These are phyloP conservation scores for Pythium vanterpoolii DNA, from an alignment of 352 stramenopile species.

Conservation along the genomic window DNA sequence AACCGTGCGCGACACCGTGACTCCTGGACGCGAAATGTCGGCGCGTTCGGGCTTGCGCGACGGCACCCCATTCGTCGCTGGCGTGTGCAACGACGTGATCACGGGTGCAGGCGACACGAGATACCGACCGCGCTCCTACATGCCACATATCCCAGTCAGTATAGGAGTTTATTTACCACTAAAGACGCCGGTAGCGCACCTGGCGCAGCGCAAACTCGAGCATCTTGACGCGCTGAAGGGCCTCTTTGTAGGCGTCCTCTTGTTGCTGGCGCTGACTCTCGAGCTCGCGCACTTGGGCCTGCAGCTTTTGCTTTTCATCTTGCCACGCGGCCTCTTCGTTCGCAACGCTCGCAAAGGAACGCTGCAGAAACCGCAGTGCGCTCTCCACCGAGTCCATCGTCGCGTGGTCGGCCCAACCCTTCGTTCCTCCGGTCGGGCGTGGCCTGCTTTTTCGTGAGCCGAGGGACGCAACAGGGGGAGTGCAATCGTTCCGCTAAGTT, in stretches of 20 bases:
- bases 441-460: neutral
- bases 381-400: slow-evolving; percentile 84
- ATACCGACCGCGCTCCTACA: slow-evolving; percentile 38
- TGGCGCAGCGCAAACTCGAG: slow-evolving; percentile 84
- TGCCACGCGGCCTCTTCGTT: slow-evolving; percentile 75
- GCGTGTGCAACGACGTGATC: slow-evolving; percentile 34
- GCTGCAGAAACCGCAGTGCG: slow-evolving; percentile 80
- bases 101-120: slow-evolving; percentile 69
- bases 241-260: slow-evolving; percentile 84
- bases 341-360: slow-evolving; percentile 79
- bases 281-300: slow-evolving; percentile 76
- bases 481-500: slow-evolving; percentile 7
- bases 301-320: slow-evolving; percentile 67
- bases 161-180: neutral
- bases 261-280: slow-evolving; percentile 70
- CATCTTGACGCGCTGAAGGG: slow-evolving; percentile 86
- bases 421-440: neutral
- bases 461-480: slow-evolving; percentile 8
- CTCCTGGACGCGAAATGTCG: slow-evolving; percentile 41
- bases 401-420: neutral
- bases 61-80: slow-evolving; percentile 19
- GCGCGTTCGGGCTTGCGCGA: slow-evolving; percentile 23
- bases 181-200: slow-evolving; percentile 18
- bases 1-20: slow-evolving; percentile 48
- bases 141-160: neutral